Conservation (phyloP, 768 basidiomycete species). For the Agaricus blazei region DNA sequence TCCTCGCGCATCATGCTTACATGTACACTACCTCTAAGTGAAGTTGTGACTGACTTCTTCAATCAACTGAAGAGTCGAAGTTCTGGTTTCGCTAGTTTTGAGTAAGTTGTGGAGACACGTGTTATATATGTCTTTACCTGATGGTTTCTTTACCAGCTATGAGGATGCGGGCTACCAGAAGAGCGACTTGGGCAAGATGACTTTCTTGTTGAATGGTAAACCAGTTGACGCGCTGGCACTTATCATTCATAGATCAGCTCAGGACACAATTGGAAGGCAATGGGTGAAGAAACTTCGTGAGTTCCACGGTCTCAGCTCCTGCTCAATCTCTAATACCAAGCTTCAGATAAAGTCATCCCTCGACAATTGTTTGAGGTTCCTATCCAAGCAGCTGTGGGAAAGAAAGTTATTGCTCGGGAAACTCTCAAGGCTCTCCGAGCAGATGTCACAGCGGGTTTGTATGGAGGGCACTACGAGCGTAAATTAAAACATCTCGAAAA, state of each 20-base stretch:
- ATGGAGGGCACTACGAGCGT: slow-evolving; percentile 93
- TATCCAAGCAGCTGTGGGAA: slow-evolving; percentile 90
- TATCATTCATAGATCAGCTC: slow-evolving; percentile 80
- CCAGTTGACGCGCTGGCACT: slow-evolving; percentile 92
- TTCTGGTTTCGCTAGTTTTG: slow-evolving; percentile 89
- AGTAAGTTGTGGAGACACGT: slow-evolving; percentile 43
- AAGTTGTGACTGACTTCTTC: slow-evolving; percentile 95
- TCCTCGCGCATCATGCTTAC: slow-evolving; percentile 75
- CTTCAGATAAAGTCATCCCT: slow-evolving; percentile 83
- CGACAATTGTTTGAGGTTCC: slow-evolving; percentile 91
- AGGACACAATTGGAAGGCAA: slow-evolving; percentile 65
- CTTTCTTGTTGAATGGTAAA: slow-evolving; percentile 82
- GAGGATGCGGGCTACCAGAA: slow-evolving; percentile 87
- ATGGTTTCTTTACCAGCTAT: slow-evolving; percentile 50
- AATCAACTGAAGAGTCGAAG: slow-evolving; percentile 90
- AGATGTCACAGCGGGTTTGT: slow-evolving; percentile 91
- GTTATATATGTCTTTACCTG: not conserved
- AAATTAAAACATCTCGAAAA: slow-evolving; percentile 85
- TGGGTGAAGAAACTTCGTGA: slow-evolving; percentile 94
- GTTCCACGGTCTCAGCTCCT: slow-evolving; percentile 20
- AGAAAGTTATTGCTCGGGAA: slow-evolving; percentile 84
- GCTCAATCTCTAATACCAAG: not conserved
- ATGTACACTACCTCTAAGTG: slow-evolving; percentile 82
- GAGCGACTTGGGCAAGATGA: slow-evolving; percentile 88
- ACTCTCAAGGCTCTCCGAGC: slow-evolving; percentile 81